Conservation (phyloP, 371 early-diverging fungal species). For the Massospora cicadina region DNA sequence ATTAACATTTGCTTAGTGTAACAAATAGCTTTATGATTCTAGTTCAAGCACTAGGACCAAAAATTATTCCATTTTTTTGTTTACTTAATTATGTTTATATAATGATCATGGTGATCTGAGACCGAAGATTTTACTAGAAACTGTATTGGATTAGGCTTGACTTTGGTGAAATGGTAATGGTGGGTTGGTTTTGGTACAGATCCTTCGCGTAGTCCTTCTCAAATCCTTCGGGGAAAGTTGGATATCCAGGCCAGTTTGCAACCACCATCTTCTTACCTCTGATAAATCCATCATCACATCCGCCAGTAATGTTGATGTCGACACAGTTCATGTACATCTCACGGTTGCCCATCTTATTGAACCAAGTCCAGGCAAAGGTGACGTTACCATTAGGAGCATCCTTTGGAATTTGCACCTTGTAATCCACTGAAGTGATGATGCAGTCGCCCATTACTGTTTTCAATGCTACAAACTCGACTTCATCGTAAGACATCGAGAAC, state of each 20-base stretch:
- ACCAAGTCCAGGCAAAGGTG: constrained; percentile 47
- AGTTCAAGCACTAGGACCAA: too few species aligned
- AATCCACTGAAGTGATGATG: constrained; percentile 17
- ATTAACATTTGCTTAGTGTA: too few species aligned
- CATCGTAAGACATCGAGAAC: constrained; percentile 4
- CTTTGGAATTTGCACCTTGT: constrained; percentile 27
- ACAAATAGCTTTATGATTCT: too few species aligned
- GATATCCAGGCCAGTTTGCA: not conserved
- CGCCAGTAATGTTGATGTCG: constrained; percentile 30
- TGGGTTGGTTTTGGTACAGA: not conserved
- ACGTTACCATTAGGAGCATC: constrained; percentile 20
- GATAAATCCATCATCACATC: constrained; percentile 16
- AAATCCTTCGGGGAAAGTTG: constrained; percentile 4
- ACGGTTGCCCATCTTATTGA: constrained; percentile 35
- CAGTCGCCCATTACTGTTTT: constrained; percentile 11
- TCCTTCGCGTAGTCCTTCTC: not conserved
- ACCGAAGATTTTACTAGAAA: too few species aligned
- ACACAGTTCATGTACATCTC: too few species aligned
- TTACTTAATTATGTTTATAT: too few species aligned
- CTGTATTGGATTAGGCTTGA: too few species aligned
- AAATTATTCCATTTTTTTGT: too few species aligned
- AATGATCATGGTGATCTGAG: too few species aligned
- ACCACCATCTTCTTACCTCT: constrained; percentile 25
- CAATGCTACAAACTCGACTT: constrained; percentile 22
- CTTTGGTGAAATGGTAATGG: not conserved